Evolutionary conservation across 2,329 filamentous ascomycete genomes (phyloP).

Genomic region (Aspergillus quadrilineatus): DNA sequence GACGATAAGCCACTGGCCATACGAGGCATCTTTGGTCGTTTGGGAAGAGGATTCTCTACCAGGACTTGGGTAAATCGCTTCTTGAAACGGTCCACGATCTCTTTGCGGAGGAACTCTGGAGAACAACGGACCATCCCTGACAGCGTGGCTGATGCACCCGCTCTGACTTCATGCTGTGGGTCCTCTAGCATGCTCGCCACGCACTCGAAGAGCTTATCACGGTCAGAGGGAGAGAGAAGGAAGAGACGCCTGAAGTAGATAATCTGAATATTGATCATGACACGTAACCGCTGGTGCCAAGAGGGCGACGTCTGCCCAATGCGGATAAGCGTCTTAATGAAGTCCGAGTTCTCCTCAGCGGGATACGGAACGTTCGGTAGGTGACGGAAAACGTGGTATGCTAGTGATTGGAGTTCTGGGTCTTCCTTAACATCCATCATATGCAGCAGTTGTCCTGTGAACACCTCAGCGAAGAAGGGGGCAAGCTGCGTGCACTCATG

Average conservation of each 20-base stretch:
- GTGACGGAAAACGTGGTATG: slow-evolving; percentile 96
- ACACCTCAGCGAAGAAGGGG: slow-evolving; percentile 82
- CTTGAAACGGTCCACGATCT: slow-evolving; percentile 73
- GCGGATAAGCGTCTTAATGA: slow-evolving; percentile 81
- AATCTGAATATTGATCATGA: slow-evolving; percentile 97
- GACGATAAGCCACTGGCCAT: slow-evolving; percentile 38
- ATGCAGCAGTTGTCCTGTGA: slow-evolving; percentile 90
- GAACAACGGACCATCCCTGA: slow-evolving; percentile 98
- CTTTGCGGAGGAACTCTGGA: slow-evolving; percentile 72
- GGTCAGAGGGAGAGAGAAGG: slow-evolving; percentile 71
- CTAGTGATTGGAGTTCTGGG: slow-evolving; percentile 87
- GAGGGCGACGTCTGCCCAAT: slow-evolving; percentile 81
- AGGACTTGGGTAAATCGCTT: slow-evolving; percentile 75
- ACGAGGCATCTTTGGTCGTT: slow-evolving; percentile 49
- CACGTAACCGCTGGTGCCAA: slow-evolving; percentile 93
- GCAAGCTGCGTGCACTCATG: slow-evolving; percentile 90
- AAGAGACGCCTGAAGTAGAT: slow-evolving; percentile 97
- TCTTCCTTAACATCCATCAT: slow-evolving; percentile 99
- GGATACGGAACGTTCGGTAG: slow-evolving; percentile 93
- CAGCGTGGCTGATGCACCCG: slow-evolving; percentile 86
- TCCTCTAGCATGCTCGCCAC: slow-evolving; percentile 96
- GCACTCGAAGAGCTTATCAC: slow-evolving; percentile 79
- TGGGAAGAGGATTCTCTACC: slow-evolving; percentile 82
- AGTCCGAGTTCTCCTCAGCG: slow-evolving; percentile 76
- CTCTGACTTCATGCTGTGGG: slow-evolving; percentile 86